These are phyloP conservation scores for Puccinia polysora DNA, from an alignment of 1,284 basidiomycete genomes.

Conservation along the genomic window DNA sequence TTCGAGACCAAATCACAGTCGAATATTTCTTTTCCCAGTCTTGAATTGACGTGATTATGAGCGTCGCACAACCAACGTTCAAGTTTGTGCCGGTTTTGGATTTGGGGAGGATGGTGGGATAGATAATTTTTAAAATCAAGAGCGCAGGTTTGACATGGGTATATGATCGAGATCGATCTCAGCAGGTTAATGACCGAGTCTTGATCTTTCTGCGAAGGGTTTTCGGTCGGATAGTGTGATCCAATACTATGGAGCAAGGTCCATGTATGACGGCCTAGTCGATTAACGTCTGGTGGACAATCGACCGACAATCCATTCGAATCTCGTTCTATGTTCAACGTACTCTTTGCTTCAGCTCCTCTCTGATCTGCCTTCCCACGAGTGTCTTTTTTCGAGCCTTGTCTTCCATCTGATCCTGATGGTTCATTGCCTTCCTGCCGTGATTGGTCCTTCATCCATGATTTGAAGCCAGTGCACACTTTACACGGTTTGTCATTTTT, in stretches of 20 bases:
- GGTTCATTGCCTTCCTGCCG: background rate
- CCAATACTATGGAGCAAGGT: conserved; percentile 89
- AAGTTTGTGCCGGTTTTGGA: conserved; percentile 64
- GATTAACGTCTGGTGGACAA: conserved; percentile 19
- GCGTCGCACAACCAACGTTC: conserved; percentile 81
- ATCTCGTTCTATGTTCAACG: too few species aligned
- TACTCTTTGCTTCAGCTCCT: too few species aligned
- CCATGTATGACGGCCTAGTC: conserved; percentile 63
- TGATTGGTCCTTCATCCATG: conserved; percentile 60
- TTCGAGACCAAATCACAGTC: conserved; percentile 74
- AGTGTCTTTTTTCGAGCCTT: background rate
- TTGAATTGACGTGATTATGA: conserved; percentile 83
- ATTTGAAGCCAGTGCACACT: conserved; percentile 73
- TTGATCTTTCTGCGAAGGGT: conserved; percentile 66
- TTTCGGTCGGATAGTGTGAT: conserved; percentile 76
- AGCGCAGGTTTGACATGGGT: conserved; percentile 81
- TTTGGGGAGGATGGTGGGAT: conserved; percentile 65
- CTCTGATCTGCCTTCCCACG: background rate
- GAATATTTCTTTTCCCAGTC: conserved; percentile 75
- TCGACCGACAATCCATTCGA: too few species aligned
- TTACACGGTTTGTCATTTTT: conserved; percentile 94
- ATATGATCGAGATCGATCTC: conserved; percentile 69
- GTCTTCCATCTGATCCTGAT: background rate
- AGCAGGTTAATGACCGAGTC: conserved; percentile 75
- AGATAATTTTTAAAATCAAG: conserved; percentile 70